phyloP scores from a whole-genome alignment of 2,329 filamentous ascomycete species.

The Fusarium xyrophilum region DNA sequence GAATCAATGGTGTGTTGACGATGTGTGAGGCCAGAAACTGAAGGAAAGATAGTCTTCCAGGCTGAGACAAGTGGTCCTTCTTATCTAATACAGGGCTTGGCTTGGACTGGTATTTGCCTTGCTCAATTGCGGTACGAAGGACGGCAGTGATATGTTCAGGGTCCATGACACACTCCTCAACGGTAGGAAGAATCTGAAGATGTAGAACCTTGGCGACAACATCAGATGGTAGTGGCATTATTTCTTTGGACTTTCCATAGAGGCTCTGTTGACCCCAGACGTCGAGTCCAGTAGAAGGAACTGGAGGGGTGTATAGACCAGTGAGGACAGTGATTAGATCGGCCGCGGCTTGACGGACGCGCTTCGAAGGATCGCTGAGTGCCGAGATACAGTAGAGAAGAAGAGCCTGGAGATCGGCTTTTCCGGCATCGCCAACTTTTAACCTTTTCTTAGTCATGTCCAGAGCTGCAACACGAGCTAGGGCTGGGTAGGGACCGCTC shows the following conservation, averaged over 20 bases:
- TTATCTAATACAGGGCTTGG: conserved; percentile 54
- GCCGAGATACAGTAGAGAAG: conserved; percentile 82
- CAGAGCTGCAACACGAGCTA: conserved; percentile 73
- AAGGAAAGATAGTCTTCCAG: conserved; percentile 69
- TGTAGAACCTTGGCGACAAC: conserved; percentile 68
- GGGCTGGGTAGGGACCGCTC: conserved; percentile 72
- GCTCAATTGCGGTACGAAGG: conserved; percentile 55
- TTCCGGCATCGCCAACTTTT: conserved; percentile 55
- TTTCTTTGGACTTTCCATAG: conserved; percentile 64
- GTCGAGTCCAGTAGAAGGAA: conserved; percentile 49
- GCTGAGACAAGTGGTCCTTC: conserved; percentile 63
- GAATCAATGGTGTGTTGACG: conserved; percentile 69
- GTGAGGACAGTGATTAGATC: conserved; percentile 68
- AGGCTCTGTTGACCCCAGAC: conserved; percentile 69
- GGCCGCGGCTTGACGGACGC: conserved; percentile 77
- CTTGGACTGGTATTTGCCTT: conserved; percentile 49
- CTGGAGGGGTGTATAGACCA: conserved; percentile 52
- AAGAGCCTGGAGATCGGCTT: conserved; percentile 75
- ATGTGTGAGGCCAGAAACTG: conserved; percentile 77
- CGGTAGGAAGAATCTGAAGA: conserved; percentile 71
- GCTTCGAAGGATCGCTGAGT: conserved; percentile 76
- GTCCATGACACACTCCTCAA: conserved; percentile 90
- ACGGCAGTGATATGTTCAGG: conserved; percentile 71
- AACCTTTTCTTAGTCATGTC: conserved; percentile 67
- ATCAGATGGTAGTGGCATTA: conserved; percentile 65